Base-by-base conservation (phyloP, 495 filamentous ascomycete species). In the Xylaria grammica region DNA sequence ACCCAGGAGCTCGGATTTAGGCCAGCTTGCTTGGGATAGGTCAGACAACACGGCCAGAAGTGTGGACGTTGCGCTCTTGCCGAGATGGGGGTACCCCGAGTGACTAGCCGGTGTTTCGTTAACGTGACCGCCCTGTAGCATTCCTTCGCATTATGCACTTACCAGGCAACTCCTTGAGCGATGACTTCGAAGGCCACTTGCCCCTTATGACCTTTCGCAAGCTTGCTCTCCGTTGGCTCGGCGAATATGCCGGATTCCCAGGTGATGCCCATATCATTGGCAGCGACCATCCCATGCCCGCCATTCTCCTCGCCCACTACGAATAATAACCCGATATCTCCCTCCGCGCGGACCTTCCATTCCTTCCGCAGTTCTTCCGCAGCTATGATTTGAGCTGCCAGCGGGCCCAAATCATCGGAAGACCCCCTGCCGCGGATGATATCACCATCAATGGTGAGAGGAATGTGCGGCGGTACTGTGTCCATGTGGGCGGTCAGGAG, bases 221-320 rank as follows among this genome's bases (percentile, higher is more conserved):
- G 87, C 69, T 87, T 86, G 17, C 82, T 77, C 63, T 92, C 88
- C 13, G 90, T 93, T 11, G 90, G 90, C 69, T 93, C 90, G 36
- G 83, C 90, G 72, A 93, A 92, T 72, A 93, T 88, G 60, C 90
- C 81, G 19, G 87, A 79, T 51, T 86, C 79, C 77, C 86, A 89
- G 36, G 70, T 69, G 11, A 77, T 64, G 1, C 73, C 70, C 49
- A 80, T 79, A 22, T 77, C 71, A 32, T 82, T 84, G 20, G 82
- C 81, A 73, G 76, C 49, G 44, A 75, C 79, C 90, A 93, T 93
- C 32, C 90, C 90, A 60, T 87, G 84, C 26, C 90, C 90, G 56
- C 82, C 84, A 36, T 78, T 81, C 72, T 92, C 90, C 69, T 93
- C 90, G 63, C 88, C 90, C n/a, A 91, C 88, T 13, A 93, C 90